Evolutionary conservation across 2,329 filamentous ascomycete genomes (phyloP).

Genomic region (Leptographium procerum): DNA sequence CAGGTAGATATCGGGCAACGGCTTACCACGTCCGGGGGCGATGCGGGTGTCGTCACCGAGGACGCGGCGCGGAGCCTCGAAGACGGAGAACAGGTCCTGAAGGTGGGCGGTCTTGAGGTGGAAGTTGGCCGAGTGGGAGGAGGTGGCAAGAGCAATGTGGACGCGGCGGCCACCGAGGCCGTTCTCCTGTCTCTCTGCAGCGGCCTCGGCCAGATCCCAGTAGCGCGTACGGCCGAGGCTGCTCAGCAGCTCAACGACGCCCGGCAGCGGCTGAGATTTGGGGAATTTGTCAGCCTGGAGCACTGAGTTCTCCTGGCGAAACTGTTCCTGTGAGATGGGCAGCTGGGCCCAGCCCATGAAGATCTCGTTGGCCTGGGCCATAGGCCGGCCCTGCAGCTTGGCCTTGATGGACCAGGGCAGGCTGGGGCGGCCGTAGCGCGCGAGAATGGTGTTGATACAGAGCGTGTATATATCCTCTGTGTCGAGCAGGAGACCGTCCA

Average conservation of each 20-base stretch:
- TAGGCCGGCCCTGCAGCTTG: slow-evolving; percentile 55
- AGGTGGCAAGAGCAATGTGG: slow-evolving; percentile 80
- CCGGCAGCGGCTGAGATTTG: slow-evolving; percentile 62
- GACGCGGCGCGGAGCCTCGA: slow-evolving; percentile 60
- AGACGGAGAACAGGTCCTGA: slow-evolving; percentile 48
- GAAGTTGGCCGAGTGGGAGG: slow-evolving; percentile 61
- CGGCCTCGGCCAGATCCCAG: slow-evolving; percentile 25
- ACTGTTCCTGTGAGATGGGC: slow-evolving; percentile 62
- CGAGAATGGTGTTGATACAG: slow-evolving; percentile 72
- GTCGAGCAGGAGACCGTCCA: slow-evolving; percentile 93
- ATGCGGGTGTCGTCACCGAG: slow-evolving; percentile 80
- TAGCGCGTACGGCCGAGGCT: slow-evolving; percentile 43
- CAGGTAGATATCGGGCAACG: slow-evolving; percentile 87
- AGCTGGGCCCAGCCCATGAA: slow-evolving; percentile 75
- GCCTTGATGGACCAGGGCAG: slow-evolving; percentile 96
- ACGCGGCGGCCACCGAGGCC: slow-evolving; percentile 28
- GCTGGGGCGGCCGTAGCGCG: slow-evolving; percentile 57
- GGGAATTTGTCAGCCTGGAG: slow-evolving; percentile 67
- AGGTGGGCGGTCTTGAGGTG: slow-evolving; percentile 61
- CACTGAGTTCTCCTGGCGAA: slow-evolving; percentile 42
- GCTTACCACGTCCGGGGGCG: slow-evolving; percentile 72
- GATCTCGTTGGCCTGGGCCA: slow-evolving; percentile 39
- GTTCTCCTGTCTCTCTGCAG: slow-evolving; percentile 2
- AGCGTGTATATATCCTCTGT: slow-evolving; percentile 82
- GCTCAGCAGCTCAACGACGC: slow-evolving; percentile 57